Base-by-base conservation (phyloP, 169 alveolate species). In the Plasmodium knowlesi region DNA sequence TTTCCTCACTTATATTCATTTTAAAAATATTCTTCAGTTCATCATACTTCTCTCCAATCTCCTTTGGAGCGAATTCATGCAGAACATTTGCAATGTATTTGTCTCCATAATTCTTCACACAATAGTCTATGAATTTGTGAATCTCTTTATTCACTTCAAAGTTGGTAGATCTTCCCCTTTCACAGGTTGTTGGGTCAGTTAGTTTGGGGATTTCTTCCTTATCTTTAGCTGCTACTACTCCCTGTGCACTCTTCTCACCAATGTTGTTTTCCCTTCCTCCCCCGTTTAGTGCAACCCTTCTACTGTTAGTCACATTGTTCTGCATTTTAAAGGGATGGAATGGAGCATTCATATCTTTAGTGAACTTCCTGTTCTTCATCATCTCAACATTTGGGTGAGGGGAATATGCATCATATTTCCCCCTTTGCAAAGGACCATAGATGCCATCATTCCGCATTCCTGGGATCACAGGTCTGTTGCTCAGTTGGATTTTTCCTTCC, bases 51-150 rank as follows among this genome's bases (percentile, higher is more conserved):
- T 88, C 81, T 1, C 72, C 82, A n/a, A 79, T 88, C 8, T 53
- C 53, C 50, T 57, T 61, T 12, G 78, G 70, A 22, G 94, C 37
- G 30, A 88, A 88, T 34, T 88, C 94, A 61, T 50, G 50, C 50
- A 88, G 25, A 19, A 88, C 89, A 79, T 88, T 46, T 74, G 72
- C 28, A 25, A 88, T 25, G 43, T 88, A 73, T 28, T 80, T 88
- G 71, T 88, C 82, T 32, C 94, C 94, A 88, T 79, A 79, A 57
- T 88, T 79, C 32, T 88, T 88, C 72, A 88, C 86, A 88, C 94
- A 88, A 67, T 88, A 88, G 79, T 88, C 94, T 79, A 88, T 88
- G 61, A 88, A 88, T 50, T 88, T 88, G 53, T 88, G 80, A 5
- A 88, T 88, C 82, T 88, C 94, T 34, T 88, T 41, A 88, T 88